phyloP scores from a whole-genome alignment of 805 yeast species.

The Helenozyma rhizophorensis region DNA sequence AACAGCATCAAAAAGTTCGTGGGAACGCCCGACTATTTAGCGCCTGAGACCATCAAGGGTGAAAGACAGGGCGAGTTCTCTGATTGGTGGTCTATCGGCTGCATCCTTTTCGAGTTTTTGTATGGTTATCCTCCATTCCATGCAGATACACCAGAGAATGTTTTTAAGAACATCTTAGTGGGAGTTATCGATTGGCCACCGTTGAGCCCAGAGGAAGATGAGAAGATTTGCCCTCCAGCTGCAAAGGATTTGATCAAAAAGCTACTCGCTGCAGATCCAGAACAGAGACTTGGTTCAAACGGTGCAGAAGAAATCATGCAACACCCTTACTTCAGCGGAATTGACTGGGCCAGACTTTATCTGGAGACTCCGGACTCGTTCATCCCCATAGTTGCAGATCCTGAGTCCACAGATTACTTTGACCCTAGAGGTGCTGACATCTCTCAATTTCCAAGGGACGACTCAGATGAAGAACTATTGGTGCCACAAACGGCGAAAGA shows the following conservation, averaged over 20 bases:
- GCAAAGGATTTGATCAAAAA: slow-evolving; percentile 72
- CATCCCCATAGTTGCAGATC: slow-evolving; percentile 72
- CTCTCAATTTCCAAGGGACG: slow-evolving; percentile 53
- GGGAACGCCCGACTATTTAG: slow-evolving; percentile 96
- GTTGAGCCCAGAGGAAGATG: slow-evolving; percentile 49
- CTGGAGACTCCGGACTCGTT: slow-evolving; percentile 68
- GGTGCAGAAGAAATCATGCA: slow-evolving; percentile 75
- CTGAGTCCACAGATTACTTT: slow-evolving; percentile 87
- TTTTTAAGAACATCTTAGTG: slow-evolving; percentile 73
- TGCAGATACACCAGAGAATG: slow-evolving; percentile 70
- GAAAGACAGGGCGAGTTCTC: slow-evolving; percentile 75
- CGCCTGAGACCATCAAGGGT: slow-evolving; percentile 93
- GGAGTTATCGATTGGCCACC: slow-evolving; percentile 85
- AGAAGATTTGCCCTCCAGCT: slow-evolving; percentile 49
- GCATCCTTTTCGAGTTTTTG: slow-evolving; percentile 86
- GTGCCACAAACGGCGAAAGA: slow-evolving; percentile 8
- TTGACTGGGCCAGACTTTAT: slow-evolving; percentile 73
- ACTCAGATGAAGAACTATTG: slow-evolving; percentile 27
- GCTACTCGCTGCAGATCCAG: slow-evolving; percentile 62
- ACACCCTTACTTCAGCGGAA: slow-evolving; percentile 72
- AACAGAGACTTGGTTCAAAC: slow-evolving; percentile 64
- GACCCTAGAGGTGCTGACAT: slow-evolving; percentile 85
- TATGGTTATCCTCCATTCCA: slow-evolving; percentile 96
- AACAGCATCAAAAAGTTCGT: slow-evolving; percentile 62
- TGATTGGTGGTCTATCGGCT: slow-evolving; percentile 99